Evolutionary conservation across 2,329 filamentous ascomycete species (phyloP).

Genomic region (Venturiaceae sp.): DNA sequence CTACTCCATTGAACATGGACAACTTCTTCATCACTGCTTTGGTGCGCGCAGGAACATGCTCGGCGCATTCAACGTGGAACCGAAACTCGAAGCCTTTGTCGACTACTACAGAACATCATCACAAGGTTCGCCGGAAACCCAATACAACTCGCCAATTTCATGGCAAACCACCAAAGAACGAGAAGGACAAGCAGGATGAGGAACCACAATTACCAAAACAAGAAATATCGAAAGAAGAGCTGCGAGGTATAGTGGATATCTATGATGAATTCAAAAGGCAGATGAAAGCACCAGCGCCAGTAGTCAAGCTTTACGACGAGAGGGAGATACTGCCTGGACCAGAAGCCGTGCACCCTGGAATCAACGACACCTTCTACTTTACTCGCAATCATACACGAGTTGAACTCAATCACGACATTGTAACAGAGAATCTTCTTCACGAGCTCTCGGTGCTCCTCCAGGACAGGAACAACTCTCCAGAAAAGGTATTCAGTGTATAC

Average conservation of each 20-base stretch:
- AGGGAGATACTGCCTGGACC: not conserved
- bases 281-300: not conserved
- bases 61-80: conserved; percentile 27
- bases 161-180: not conserved
- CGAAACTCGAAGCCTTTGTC: not conserved
- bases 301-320: conserved; percentile 9
- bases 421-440: not conserved
- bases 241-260: conserved; percentile 5
- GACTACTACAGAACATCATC: not conserved
- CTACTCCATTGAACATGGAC: conserved; percentile 28
- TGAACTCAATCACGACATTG: not conserved
- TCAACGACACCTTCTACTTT: not conserved
- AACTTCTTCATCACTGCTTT: conserved; percentile 45
- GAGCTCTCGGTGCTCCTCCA: not conserved
- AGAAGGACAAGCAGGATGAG: conserved; percentile 8
- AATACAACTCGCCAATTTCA: conserved; percentile 8
- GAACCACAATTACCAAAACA: not conserved
- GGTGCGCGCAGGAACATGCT: conserved; percentile 42
- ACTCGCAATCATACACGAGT: not conserved
- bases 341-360: not conserved
- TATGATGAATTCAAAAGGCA: conserved; percentile 5
- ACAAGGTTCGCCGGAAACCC: not conserved
- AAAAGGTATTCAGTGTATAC: conserved; percentile 44
- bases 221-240: conserved; percentile 5
- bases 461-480: conserved; percentile 26